A percentile compares a stretch with the other conserved stretches of the same genome.
Conservation (phyloP, 2,329 filamentous ascomycete species). For the Fusarium heterosporum region DNA sequence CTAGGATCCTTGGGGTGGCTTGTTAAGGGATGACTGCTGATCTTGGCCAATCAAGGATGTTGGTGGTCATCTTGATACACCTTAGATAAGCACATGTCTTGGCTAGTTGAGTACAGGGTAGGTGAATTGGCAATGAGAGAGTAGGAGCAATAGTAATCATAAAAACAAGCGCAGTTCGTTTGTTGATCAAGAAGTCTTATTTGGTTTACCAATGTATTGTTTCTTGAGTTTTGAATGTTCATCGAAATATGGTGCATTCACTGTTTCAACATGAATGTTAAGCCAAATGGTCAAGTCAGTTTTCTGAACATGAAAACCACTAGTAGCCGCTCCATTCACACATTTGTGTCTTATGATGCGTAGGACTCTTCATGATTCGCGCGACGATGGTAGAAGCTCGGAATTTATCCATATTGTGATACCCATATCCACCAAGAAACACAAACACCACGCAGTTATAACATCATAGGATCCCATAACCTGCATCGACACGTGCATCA, state of each 20-base stretch:
- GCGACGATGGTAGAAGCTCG: not conserved
- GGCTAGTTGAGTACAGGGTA: not conserved
- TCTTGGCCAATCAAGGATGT: conserved; percentile 13
- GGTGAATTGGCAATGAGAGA: fast-evolving
- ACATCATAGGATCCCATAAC: conserved; percentile 17
- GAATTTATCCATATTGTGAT: not conserved
- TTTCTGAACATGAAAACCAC: too few species aligned
- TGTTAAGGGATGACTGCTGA: conserved; percentile 7
- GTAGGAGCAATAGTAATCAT: not conserved
- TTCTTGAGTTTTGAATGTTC: too few species aligned
- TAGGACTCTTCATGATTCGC: too few species aligned
- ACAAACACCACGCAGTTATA: not conserved
- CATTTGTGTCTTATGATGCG: too few species aligned
- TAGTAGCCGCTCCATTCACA: too few species aligned
- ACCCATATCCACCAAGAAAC: not conserved
- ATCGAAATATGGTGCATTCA: too few species aligned
- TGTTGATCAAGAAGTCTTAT: too few species aligned
- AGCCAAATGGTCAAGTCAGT: too few species aligned
- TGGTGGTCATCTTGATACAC: not conserved
- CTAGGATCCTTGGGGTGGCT: not conserved
- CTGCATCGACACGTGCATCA: not conserved
- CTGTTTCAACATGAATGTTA: too few species aligned
- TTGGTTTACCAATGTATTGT: too few species aligned
- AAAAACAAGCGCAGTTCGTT: too few species aligned
- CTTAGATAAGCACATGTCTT: conserved; percentile 11